Conservation (phyloP, 73 alveolate genomes). For the Durusdinium trenchii region DNA sequence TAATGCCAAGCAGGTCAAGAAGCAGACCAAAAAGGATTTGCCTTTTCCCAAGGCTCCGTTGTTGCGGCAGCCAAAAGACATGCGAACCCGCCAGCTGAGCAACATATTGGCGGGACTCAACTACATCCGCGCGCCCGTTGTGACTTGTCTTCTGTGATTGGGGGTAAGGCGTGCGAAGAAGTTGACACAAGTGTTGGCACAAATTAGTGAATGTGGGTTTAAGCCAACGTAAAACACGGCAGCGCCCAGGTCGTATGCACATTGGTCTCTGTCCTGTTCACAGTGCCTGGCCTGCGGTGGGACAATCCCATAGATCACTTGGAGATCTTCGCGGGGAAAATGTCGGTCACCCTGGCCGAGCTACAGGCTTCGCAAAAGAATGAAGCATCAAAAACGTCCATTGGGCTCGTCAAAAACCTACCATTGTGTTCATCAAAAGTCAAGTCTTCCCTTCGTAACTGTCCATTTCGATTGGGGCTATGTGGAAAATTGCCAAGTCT, state of each 20-base stretch:
- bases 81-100: background rate
- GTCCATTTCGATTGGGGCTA: no score
- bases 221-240: background rate
- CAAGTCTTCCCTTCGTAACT: no score
- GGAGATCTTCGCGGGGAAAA: background rate
- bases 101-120: background rate
- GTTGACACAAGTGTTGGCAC: background rate
- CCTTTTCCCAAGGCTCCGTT: background rate
- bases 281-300: conserved; percentile 11
- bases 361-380: background rate
- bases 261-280: background rate
- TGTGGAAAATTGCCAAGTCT: no score
- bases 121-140: background rate
- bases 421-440: no score
- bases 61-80: background rate
- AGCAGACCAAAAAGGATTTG: background rate
- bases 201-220: background rate
- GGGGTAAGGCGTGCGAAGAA: background rate
- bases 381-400: no score
- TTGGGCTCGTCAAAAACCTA: no score
- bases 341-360: background rate
- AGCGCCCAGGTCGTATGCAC: background rate
- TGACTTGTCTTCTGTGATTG: background rate
- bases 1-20: background rate
- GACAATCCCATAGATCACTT: background rate